A percentile compares a stretch with the other conserved stretches of the same genome.
phyloP scores from a whole-genome alignment of 208 protist species.

The Acanthamoeba triangularis region DNA sequence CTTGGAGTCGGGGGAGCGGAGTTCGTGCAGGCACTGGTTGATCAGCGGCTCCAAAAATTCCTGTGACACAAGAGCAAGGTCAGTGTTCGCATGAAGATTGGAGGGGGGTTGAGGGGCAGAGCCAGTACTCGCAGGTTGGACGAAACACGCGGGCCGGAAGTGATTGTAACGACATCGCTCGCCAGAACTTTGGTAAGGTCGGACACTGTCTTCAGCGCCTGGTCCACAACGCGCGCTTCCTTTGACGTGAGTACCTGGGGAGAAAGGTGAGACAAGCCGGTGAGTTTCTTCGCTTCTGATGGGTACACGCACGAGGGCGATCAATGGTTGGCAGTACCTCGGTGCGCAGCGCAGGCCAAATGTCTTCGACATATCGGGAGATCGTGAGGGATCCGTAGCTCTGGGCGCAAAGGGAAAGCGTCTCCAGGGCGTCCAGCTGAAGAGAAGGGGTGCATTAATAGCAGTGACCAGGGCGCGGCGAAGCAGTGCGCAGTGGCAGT shows the following conservation, averaged over 20 bases:
- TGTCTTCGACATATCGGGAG: conserved; percentile 42
- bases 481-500: background rate
- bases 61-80: background rate
- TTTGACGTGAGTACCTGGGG: conserved; percentile 49
- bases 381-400: conserved; percentile 38
- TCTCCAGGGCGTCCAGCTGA: conserved; percentile 59
- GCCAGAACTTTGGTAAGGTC: conserved; percentile 32
- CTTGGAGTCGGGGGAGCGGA: conserved; percentile 61
- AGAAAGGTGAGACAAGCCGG: background rate
- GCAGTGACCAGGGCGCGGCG: background rate
- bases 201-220: conserved; percentile 25
- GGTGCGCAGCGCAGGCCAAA: conserved; percentile 51
- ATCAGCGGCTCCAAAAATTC: conserved; percentile 43
- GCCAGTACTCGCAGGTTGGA: conserved; percentile 36
- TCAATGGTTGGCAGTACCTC: background rate
- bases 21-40: conserved; percentile 71
- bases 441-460: background rate
- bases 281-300: background rate
- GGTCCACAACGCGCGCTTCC: conserved; percentile 22
- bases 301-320: background rate
- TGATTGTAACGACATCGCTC: conserved; percentile 3
- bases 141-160: background rate
- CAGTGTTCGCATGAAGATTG: too few species aligned
- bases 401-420: conserved; percentile 4
- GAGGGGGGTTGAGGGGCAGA: background rate